A percentile compares a stretch with the other conserved stretches of the same genome.
Evolutionary conservation across 2,329 filamentous ascomycete species (phyloP).

Genomic region (Epichloe baconii): DNA sequence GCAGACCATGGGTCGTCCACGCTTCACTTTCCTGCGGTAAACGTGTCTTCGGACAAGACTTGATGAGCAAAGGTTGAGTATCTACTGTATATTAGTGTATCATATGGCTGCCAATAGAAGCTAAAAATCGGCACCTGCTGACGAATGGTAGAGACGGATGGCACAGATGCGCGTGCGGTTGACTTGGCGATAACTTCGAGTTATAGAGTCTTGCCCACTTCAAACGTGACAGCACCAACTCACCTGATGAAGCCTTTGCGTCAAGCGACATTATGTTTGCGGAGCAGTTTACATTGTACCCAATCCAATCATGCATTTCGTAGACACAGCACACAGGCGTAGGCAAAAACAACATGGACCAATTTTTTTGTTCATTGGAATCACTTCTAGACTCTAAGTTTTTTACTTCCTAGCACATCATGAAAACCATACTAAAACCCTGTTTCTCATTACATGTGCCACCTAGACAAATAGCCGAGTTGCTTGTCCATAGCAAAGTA

Average conservation of each 20-base stretch:
- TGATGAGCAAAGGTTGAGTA: not conserved
- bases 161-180: not conserved
- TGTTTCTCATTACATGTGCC: constrained; percentile 30
- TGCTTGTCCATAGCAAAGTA: constrained; percentile 31
- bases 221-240: no score
- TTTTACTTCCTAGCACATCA: constrained; percentile 29
- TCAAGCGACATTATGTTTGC: no score
- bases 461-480: constrained; percentile 25
- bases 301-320: no score
- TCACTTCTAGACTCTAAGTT: constrained; percentile 36
- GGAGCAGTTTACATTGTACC: not conserved
- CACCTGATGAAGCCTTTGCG: no score
- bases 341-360: not conserved
- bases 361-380: constrained; percentile 11
- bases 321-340: not conserved
- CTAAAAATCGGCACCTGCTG: not conserved
- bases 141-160: no score
- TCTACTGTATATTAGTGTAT: not conserved
- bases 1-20: no score
- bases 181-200: no score
- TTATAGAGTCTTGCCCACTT: no score
- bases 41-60: not conserved
- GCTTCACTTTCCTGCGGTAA: no score
- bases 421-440: constrained; percentile 4
- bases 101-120: not conserved